Evolutionary conservation across 139 green algal species (phyloP).

Genomic region (Volvox africanus): DNA sequence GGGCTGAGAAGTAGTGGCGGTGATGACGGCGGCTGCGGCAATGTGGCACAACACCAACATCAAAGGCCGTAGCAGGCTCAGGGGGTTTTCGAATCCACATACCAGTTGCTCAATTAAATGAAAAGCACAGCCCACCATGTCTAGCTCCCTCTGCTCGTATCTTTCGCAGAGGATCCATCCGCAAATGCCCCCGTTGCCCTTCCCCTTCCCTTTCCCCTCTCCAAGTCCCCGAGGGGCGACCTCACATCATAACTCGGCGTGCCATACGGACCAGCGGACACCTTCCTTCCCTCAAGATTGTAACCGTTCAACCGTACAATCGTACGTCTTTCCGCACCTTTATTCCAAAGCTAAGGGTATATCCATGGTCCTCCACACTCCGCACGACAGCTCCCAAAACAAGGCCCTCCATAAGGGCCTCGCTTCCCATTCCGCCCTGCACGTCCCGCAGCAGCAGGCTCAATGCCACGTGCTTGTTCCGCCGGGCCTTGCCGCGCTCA

Average conservation of each 20-base stretch:
- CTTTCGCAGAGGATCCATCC: too few relatives aligned
- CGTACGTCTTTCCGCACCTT: conserved; percentile 65
- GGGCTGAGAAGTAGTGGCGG: too few relatives aligned
- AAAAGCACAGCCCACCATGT: too few relatives aligned
- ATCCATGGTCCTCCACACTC: conserved; percentile 92
- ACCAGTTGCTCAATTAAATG: too few relatives aligned
- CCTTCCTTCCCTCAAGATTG: background rate
- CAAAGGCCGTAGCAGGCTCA: too few relatives aligned
- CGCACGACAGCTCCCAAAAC: conserved; percentile 23
- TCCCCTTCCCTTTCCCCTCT: background rate
- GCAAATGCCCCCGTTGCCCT: too few relatives aligned
- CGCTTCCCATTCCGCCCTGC: conserved; percentile 40
- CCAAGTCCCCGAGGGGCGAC: background rate
- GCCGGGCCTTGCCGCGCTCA: background rate
- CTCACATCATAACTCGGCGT: background rate
- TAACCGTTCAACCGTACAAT: background rate
- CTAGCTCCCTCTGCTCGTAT: too few relatives aligned
- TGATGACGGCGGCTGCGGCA: too few relatives aligned
- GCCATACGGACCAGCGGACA: background rate
- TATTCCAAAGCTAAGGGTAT: conserved; percentile 84
- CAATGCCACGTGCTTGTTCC: conserved; percentile 74
- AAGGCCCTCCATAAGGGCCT: background rate
- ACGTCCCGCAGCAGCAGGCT: conserved; percentile 49
- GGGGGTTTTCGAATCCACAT: too few relatives aligned
- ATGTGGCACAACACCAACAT: too few relatives aligned